These are phyloP conservation scores for Berkeleyomyces rouxiae DNA, from an alignment of 2,329 filamentous ascomycete species.

Conservation along the genomic window DNA sequence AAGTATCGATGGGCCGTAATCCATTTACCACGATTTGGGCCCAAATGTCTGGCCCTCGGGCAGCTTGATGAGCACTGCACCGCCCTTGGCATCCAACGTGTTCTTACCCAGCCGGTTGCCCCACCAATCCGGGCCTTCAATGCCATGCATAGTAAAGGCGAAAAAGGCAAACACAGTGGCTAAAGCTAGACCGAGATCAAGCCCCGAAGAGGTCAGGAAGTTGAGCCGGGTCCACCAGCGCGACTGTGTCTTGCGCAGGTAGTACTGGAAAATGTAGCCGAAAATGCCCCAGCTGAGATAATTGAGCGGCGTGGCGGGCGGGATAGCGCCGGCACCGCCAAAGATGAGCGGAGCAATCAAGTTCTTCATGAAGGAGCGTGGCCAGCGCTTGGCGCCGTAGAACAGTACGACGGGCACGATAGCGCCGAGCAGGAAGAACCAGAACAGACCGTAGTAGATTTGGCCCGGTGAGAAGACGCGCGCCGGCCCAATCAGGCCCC, in stretches of 20 bases:
- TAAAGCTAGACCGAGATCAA: slow-evolving; percentile 53
- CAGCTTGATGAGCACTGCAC: slow-evolving; percentile 39
- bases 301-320: slow-evolving; percentile 54
- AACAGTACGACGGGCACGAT: slow-evolving; percentile 36
- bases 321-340: slow-evolving; percentile 40
- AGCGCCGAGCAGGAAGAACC: slow-evolving; percentile 43
- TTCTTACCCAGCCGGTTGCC: slow-evolving; percentile 41
- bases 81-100: slow-evolving; percentile 45
- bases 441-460: slow-evolving; percentile 42
- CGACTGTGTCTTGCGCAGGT: slow-evolving; percentile 44
- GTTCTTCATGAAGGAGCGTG: slow-evolving; percentile 32
- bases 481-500: slow-evolving; percentile 47
- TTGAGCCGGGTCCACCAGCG: slow-evolving; percentile 61
- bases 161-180: slow-evolving; percentile 55
- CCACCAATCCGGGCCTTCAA: slow-evolving; percentile 52
- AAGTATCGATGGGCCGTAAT: not conserved
- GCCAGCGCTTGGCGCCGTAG: slow-evolving; percentile 31
- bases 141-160: slow-evolving; percentile 45
- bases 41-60: slow-evolving; percentile 43
- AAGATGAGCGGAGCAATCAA: slow-evolving; percentile 48
- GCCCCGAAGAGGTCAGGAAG: slow-evolving; percentile 51
- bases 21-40: slow-evolving; percentile 33
- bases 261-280: slow-evolving; percentile 53
- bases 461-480: slow-evolving; percentile 47
- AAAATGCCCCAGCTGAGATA: slow-evolving; percentile 60